phyloP scores from a whole-genome alignment of 495 filamentous ascomycete species.

The Stereocaulon alpinum region DNA sequence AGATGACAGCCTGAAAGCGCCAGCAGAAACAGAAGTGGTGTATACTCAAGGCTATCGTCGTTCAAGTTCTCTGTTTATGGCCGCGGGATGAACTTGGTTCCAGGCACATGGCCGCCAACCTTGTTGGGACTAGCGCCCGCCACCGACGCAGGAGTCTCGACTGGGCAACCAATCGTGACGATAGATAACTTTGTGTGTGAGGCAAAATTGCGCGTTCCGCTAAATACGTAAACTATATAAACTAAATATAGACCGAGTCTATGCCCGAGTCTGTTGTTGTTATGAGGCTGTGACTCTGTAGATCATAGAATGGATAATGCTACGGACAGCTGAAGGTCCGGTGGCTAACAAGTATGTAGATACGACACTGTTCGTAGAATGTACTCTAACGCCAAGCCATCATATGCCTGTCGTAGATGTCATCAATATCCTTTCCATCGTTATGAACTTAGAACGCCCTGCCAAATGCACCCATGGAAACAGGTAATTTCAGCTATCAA shows the following conservation, averaged over 20 bases:
- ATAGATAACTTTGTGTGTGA: neutral
- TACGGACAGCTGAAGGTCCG: too few species aligned
- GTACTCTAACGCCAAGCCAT: neutral
- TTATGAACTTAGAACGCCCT: neutral
- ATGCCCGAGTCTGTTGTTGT: neutral
- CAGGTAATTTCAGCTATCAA: too few species aligned
- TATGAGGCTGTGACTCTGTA: neutral
- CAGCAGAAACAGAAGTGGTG: neutral
- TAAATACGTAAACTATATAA: slow-evolving; percentile 7
- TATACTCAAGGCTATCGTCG: neutral
- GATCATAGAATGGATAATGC: too few species aligned
- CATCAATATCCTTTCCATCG: neutral
- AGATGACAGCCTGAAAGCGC: neutral
- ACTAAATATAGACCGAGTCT: neutral
- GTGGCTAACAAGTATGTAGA: too few species aligned
- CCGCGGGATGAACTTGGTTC: neutral
- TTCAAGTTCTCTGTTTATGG: slow-evolving; percentile 5
- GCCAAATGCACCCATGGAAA: neutral
- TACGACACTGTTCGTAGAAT: too few species aligned
- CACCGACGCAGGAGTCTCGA: neutral
- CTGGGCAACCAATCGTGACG: slow-evolving; percentile 2
- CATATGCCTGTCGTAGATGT: neutral
- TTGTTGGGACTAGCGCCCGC: neutral
- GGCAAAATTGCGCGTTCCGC: neutral
- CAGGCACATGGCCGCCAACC: neutral